Conservation (phyloP, 257 asterid genomes). For the Salvia splendens region DNA sequence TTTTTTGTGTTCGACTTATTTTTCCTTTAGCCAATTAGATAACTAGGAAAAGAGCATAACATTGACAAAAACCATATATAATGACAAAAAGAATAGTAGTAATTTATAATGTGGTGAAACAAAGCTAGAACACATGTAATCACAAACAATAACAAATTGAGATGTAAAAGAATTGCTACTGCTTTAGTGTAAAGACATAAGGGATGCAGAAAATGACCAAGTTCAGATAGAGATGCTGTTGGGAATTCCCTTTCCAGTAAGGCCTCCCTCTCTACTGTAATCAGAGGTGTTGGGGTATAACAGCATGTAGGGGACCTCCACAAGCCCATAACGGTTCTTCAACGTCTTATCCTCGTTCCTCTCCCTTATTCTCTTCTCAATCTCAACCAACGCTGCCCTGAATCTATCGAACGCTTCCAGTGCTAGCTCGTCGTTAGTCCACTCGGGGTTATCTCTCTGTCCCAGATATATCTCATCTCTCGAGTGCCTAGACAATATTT, state of each 20-base stretch:
- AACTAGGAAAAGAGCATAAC: background rate
- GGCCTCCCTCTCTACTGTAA: slow-evolving; percentile 50
- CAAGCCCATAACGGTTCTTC: slow-evolving; percentile 64
- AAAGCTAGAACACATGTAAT: no score
- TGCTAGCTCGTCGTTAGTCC: slow-evolving; percentile 51
- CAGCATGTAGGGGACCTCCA: slow-evolving; percentile 55
- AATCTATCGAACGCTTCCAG: slow-evolving; percentile 55
- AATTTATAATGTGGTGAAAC: no score
- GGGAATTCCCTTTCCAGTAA: slow-evolving; percentile 75
- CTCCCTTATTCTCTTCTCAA: slow-evolving; percentile 42
- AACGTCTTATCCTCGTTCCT: slow-evolving; percentile 41
- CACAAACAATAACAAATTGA: no score
- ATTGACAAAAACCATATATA: no score
- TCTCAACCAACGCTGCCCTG: slow-evolving; percentile 36
- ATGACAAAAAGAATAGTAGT: no score
- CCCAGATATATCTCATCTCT: slow-evolving; percentile 74
- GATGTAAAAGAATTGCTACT: no score
- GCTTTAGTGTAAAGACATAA: no score
- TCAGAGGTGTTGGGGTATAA: slow-evolving; percentile 55
- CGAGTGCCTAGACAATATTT: slow-evolving; percentile 69
- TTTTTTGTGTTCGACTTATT: no score
- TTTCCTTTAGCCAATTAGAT: slow-evolving; percentile 48
- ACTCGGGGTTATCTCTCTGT: slow-evolving; percentile 55
- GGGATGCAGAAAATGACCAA: background rate
- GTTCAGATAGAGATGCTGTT: slow-evolving; percentile 70